A percentile compares a stretch with the other conserved stretches of the same genome.
phyloP scores from a whole-genome alignment of 2,329 filamentous ascomycete genomes.

The Penicillium concentricum region DNA sequence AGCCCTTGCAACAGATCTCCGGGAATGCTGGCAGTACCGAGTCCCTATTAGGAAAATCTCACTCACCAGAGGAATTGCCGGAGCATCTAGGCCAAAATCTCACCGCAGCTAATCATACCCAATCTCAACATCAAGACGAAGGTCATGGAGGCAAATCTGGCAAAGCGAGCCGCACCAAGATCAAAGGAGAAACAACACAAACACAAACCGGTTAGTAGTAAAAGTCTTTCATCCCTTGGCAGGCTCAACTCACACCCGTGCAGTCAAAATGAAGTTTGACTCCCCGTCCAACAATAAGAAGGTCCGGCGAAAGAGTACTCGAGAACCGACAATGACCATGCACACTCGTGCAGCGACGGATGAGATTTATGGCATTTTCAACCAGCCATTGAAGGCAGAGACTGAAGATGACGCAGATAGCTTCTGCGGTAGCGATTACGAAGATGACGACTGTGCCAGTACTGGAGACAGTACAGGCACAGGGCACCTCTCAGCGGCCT shows the following conservation, averaged over 20 bases:
- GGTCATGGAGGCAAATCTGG: slow-evolving; percentile 30
- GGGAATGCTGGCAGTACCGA: slow-evolving; percentile 32
- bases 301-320: slow-evolving; percentile 70
- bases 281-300: slow-evolving; percentile 83
- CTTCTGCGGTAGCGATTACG: slow-evolving; percentile 64
- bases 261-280: slow-evolving; percentile 90
- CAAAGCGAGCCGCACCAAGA: slow-evolving; percentile 71
- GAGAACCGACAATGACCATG: slow-evolving; percentile 96
- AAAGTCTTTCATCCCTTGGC: not conserved
- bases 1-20: slow-evolving; percentile 58
- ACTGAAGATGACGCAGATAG: slow-evolving; percentile 58
- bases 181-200: slow-evolving; percentile 63
- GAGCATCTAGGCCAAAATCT: slow-evolving; percentile 35
- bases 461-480: slow-evolving; percentile 81
- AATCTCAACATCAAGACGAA: slow-evolving; percentile 20
- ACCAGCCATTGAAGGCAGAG: slow-evolving; percentile 68
- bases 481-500: slow-evolving; percentile 63
- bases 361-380: slow-evolving; percentile 97
- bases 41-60: slow-evolving; percentile 10
- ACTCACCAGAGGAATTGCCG: slow-evolving; percentile 26
- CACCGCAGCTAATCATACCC: slow-evolving; percentile 24
- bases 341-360: slow-evolving; percentile 94
- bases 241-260: slow-evolving; percentile 30
- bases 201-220: slow-evolving; percentile 77
- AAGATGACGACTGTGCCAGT: slow-evolving; percentile 75